Conservation (phyloP, 306 rosid species). For the Prunus mongolica region DNA sequence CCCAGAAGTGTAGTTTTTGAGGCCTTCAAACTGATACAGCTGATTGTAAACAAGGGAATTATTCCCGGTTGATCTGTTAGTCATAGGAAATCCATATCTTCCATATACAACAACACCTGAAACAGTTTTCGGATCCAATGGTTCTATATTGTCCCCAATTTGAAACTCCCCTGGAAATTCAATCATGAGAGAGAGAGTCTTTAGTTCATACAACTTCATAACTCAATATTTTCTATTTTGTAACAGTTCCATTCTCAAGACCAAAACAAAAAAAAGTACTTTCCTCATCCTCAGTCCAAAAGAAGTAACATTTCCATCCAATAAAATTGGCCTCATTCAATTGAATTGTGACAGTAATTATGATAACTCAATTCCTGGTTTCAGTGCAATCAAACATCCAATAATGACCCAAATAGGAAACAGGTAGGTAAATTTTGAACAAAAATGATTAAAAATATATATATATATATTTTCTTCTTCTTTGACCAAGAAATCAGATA, state of each 20-base stretch:
- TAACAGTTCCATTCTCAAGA: neutral
- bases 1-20: constrained; percentile 90
- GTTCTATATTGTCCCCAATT: constrained; percentile 60
- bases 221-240: neutral
- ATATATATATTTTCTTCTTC: no score
- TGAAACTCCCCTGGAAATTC: constrained; percentile 70
- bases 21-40: constrained; percentile 85
- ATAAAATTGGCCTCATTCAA: constrained; percentile 5
- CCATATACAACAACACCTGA: constrained; percentile 69
- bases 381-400: neutral
- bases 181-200: neutral
- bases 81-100: constrained; percentile 32
- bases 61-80: constrained; percentile 39
- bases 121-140: constrained; percentile 57
- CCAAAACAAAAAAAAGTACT: neutral
- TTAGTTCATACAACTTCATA: neutral
- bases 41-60: constrained; percentile 73
- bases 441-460: no score
- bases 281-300: neutral
- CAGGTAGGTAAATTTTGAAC: neutral
- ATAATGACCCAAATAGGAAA: neutral
- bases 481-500: neutral
- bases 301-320: neutral
- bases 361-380: neutral
- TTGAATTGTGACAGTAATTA: neutral